Base-by-base conservation (phyloP, 2,329 filamentous ascomycete genomes). In the Aspergillus japonicus region DNA sequence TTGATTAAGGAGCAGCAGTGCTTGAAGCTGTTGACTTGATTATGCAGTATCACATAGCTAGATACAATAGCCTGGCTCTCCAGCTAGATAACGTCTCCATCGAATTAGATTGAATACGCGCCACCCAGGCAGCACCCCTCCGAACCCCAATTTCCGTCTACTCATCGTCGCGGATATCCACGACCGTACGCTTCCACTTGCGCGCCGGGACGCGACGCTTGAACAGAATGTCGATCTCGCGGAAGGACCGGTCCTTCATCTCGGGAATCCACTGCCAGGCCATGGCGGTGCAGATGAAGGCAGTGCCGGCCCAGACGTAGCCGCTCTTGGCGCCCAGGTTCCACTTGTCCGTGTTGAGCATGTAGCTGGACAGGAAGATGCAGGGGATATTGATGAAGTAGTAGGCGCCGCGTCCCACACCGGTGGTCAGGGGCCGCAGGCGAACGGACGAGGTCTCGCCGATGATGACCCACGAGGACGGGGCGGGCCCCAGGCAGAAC, bases 391-490 rank as follows among this genome's bases (percentile, higher is more conserved):
- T 82, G 62, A 86, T 77, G 5, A 87, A 66, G 74, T 89, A 89
- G 80, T 89, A 89, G 12, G 79, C 75, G 56, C 75, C 86, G 69
- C 87, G 86, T 69, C 87, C 87, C 53, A 88, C 74, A 73, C 86
- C 87, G 24, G 86, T 89, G 3, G 84, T 89, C n/a, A 89, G 75
- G 50, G 87, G 84, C 51, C 87, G 73, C 31, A 89, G 85, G 62
- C 87, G 86, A 57, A 89, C 82, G 54, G 87, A 77, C 0, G 87
- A 87, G 2, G 87, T 89, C 73, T 89, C 87, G 65, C 83, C 85
- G 50, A 89, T 89, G 65, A 89, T 86, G 75, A 85, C 83, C 82
- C 83, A 89, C 10, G 86, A 88, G 47, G 84, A 83, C 50, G 87
- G 87, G 2, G 85, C 87, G 26, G 85, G 85, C 65, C 84, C 85